Base-by-base conservation (phyloP, 2,329 filamentous ascomycete species). In the Curvularia lunata region DNA sequence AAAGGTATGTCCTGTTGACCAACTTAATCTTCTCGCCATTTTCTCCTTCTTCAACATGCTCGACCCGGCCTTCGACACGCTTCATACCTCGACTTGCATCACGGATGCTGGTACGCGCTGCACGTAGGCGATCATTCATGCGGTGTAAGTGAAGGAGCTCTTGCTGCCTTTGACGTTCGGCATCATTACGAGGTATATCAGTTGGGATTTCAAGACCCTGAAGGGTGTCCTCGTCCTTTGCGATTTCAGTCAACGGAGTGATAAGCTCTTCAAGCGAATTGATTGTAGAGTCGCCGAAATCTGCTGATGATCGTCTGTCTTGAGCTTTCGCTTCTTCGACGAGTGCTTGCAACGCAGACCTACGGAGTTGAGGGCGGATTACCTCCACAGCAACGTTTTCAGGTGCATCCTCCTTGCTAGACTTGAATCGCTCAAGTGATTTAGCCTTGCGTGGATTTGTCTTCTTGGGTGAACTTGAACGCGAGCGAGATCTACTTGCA, bases 211-310 rank as follows among this genome's bases (percentile, higher is more conserved):
- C 57, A 8, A 76, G 54, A 12, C 67, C 69, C 52, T 70, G 65
- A 6, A 77, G 58, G 1, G 72, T 75, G 49, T 77, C 75, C 41
- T 77, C 75, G 16, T 77, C 74, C 5, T 56, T 66, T 34, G 52
- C 67, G 38, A 59, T 63, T 23, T 69, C 67, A 21, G 51, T 48
- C 13, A 51, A 66, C 53, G 67, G 73, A 18, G 72, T 62, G 12
- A 80, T 74, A 12, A 83, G 75, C 34, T 80, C 77, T 64, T 82
- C 79, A 7, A 83, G 70, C 3, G 80, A 82, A 45, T 80, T 76
- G 42, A 82, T 77, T 3, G 81, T 83, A 18, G 78, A 79, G 28
- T 83, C 81, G 34, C 80, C 80, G 38, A 77, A 75, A 30, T 71
- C 65, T 18, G 76, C 71, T 23, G 63, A 59, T 21, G 51, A 51